Conservation (phyloP, 805 yeast genomes). For the Ogataea trehaloabstinens region DNA sequence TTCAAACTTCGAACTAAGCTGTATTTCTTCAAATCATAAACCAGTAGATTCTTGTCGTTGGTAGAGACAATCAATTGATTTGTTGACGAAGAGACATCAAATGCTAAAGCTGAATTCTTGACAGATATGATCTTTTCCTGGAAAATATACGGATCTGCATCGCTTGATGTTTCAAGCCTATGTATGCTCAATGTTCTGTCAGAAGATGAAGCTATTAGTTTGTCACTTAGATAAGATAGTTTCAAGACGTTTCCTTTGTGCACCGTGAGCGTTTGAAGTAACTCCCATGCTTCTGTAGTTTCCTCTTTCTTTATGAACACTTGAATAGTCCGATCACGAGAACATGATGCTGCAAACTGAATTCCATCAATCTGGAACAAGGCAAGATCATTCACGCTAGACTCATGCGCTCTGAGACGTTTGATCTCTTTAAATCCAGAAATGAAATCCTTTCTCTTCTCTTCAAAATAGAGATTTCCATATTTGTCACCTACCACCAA, state of each 20-base stretch:
- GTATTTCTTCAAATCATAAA: constrained; percentile 34
- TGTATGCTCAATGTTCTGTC: constrained; percentile 63
- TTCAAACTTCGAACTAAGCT: constrained; percentile 41
- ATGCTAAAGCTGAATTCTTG: constrained; percentile 49
- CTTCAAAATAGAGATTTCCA: constrained; percentile 39
- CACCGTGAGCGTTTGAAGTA: constrained; percentile 57
- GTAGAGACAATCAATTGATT: constrained; percentile 48
- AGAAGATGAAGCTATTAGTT: constrained; percentile 53
- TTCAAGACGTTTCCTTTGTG: constrained; percentile 54
- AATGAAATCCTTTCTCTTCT: constrained; percentile 17
- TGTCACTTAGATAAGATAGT: constrained; percentile 30
- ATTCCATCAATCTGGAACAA: constrained; percentile 30
- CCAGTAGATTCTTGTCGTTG: constrained; percentile 45
- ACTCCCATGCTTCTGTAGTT: constrained; percentile 39
- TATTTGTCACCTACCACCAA: constrained; percentile 48
- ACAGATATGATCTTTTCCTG: constrained; percentile 49
- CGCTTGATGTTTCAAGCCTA: constrained; percentile 26
- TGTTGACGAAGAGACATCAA: constrained; percentile 31
- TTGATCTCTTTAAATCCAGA: constrained; percentile 22
- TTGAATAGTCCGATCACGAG: constrained; percentile 66
- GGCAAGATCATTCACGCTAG: constrained; percentile 45
- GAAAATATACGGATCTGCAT: constrained; percentile 19
- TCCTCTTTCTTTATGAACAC: constrained; percentile 34
- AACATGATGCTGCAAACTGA: constrained; percentile 43
- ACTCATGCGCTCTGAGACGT: constrained; percentile 48